Evolutionary conservation across 495 filamentous ascomycete genomes (phyloP), one percentile per base, ranked within the genome.

Genomic region (Podospora sp.): DNA sequence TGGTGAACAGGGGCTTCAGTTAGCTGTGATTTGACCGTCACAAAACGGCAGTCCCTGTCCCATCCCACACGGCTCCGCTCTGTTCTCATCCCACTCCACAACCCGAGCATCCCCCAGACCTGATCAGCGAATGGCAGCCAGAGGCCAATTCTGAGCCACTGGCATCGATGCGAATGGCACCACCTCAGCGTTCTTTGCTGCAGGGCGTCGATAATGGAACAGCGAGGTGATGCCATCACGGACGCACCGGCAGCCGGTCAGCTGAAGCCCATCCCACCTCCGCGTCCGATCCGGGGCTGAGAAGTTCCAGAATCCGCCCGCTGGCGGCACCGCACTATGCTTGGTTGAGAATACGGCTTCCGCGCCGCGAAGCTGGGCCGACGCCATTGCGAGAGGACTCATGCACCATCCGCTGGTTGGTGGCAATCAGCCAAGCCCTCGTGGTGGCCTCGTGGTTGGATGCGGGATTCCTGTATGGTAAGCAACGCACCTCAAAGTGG

Each of bases 1-100:
- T 72, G 73, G 73, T 68, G 58, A 71, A 62, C 73, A 72, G 66
- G 71, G 71, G 59, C 29, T 20, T 33, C 49, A 14, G 36, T 36
- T 62, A 62, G 21, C 35, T 36, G 56, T 21, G 20, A 40, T 33
- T 16, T 18, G 29, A 33, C 24, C 1, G 18, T 35, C n/a, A 60
- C 52, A n/a, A 60, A 60, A 60, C 40, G 61, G 61, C 46, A 29
- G 40, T 25, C 60, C 26, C 22, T 40, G 0, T 7, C 27, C 3
- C 26, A 18, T 35, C 25, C n/a, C 57, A 60, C 25, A 12, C 57
- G n/a, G n/a, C 26, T 35, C 57, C 57, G 24, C 57, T 60, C 26
- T 33, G 1, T 14, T 33, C 29, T 33, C 29, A 33, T 33, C 29
- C 29, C 29, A 33, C 24, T 60, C 26, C 20, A 21, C 57, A 25